These are phyloP conservation scores for Hemisphaericaspora subhashii DNA, from an alignment of 1,139 yeast genomes.

Conservation along the genomic window DNA sequence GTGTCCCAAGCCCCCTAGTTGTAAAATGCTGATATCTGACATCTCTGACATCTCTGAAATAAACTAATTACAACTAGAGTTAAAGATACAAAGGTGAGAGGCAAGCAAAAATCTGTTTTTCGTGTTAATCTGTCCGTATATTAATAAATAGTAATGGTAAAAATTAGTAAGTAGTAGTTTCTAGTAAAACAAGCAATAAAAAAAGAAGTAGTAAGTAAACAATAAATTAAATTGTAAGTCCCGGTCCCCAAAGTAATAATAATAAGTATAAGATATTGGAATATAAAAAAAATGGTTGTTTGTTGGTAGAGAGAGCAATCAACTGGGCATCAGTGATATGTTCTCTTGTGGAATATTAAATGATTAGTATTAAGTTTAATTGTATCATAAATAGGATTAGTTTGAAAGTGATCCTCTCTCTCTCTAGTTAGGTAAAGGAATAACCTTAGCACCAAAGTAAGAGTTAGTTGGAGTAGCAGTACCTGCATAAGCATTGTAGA, in stretches of 20 bases:
- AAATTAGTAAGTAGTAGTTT: background rate
- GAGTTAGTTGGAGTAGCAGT: conserved; percentile 31
- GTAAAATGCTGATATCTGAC: too few relatives aligned
- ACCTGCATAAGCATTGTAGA: conserved; percentile 42
- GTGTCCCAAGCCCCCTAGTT: too few relatives aligned
- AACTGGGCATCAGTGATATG: too few relatives aligned
- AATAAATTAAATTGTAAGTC: background rate
- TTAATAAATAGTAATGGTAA: conserved; percentile 5
- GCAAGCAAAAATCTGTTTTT: background rate
- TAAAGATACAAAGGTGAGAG: too few relatives aligned
- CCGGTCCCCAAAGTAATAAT: conserved; percentile 2
- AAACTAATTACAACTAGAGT: too few relatives aligned
- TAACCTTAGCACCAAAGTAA: conserved; percentile 25
- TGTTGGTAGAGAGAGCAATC: too few relatives aligned
- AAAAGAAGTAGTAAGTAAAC: conserved; percentile 2
- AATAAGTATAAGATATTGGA: background rate
- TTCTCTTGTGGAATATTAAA: too few relatives aligned
- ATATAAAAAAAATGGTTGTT: background rate
- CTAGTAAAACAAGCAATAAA: background rate
- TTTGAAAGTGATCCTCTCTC: too few relatives aligned
- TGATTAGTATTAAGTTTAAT: conserved; percentile 10
- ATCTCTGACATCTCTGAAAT: too few relatives aligned
- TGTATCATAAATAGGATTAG: background rate
- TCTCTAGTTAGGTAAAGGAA: conserved; percentile 18
- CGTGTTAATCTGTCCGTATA: conserved; percentile 2